Conservation (phyloP, 2,329 filamentous ascomycete genomes). For the Davidsoniella virescens region DNA sequence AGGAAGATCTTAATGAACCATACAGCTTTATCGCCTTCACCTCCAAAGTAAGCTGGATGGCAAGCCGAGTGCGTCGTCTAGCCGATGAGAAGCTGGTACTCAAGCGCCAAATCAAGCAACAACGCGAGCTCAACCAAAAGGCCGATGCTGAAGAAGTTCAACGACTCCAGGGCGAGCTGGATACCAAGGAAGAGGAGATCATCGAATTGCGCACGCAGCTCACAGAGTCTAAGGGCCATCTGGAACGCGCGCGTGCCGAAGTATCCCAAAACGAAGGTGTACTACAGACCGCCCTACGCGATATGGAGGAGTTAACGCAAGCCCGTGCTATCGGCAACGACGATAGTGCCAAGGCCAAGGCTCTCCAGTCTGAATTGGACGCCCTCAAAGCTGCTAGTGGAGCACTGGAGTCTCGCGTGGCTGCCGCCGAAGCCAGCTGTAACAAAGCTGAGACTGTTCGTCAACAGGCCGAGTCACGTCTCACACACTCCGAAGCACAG, state of each 20-base stretch:
- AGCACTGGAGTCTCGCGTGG: slow-evolving; percentile 10
- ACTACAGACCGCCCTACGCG: slow-evolving; percentile 16
- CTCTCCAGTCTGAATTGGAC: slow-evolving; percentile 28
- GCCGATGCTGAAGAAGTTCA: slow-evolving; percentile 54
- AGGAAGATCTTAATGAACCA: slow-evolving; percentile 41
- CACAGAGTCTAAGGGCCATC: slow-evolving; percentile 13
- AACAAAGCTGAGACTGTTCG: slow-evolving; percentile 13
- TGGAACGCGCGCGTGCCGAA: slow-evolving; percentile 12
- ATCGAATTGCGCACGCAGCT: slow-evolving; percentile 13
- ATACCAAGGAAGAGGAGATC: slow-evolving; percentile 13
- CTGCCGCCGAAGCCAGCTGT: slow-evolving; percentile 11
- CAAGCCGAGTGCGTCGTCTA: slow-evolving; percentile 57
- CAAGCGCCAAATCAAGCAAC: slow-evolving; percentile 85
- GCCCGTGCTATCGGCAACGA: slow-evolving; percentile 13
- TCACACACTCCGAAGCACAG: slow-evolving; percentile 9
- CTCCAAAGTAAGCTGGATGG: slow-evolving; percentile 62
- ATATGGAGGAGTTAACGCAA: slow-evolving; percentile 15
- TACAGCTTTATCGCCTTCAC: slow-evolving; percentile 67
- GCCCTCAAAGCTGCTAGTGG: slow-evolving; percentile 23
- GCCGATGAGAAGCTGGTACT: slow-evolving; percentile 81
- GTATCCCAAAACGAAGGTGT: slow-evolving; percentile 17
- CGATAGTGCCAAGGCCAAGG: slow-evolving; percentile 15
- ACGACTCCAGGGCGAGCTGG: slow-evolving; percentile 11
- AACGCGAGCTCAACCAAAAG: slow-evolving; percentile 80
- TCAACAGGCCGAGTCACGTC: slow-evolving; percentile 9